These are phyloP conservation scores for Verticillium klebahnii DNA, from an alignment of 2,329 filamentous ascomycete genomes.

Conservation along the genomic window DNA sequence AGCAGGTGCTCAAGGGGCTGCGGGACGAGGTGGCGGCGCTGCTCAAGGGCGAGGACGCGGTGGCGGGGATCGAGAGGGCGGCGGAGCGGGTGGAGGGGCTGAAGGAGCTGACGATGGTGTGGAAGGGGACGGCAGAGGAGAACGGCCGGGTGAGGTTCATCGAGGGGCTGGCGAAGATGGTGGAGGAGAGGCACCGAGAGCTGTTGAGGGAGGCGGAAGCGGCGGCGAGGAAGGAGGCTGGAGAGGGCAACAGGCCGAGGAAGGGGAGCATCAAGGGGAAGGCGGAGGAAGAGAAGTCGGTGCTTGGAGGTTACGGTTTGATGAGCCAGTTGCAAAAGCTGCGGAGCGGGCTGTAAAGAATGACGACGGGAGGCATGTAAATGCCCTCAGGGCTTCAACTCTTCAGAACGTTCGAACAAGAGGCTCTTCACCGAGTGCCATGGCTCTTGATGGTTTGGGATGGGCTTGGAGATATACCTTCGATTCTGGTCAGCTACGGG, in stretches of 20 bases:
- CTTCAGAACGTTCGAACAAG: too few species aligned
- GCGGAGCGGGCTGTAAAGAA: constrained; percentile 43
- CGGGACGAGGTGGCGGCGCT: constrained; percentile 68
- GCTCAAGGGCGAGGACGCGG: constrained; percentile 47
- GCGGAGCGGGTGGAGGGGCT: constrained; percentile 70
- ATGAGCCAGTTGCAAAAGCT: constrained; percentile 61
- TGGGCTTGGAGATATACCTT: too few species aligned
- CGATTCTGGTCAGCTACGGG: too few species aligned
- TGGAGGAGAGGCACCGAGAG: constrained; percentile 67
- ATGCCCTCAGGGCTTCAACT: too few species aligned
- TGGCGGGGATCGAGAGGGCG: constrained; percentile 69
- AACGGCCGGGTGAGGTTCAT: constrained; percentile 78
- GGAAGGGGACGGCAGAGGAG: constrained; percentile 95
- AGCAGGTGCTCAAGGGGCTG: constrained; percentile 68
- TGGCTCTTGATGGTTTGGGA: too few species aligned
- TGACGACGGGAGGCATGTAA: not conserved
- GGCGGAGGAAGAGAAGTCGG: constrained; percentile 35
- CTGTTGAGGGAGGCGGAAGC: constrained; percentile 48
- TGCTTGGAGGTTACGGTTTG: constrained; percentile 50
- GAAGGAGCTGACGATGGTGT: constrained; percentile 71
- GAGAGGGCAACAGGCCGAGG: constrained; percentile 27
- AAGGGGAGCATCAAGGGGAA: constrained; percentile 26
- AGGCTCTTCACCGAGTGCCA: too few species aligned
- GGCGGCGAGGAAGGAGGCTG: constrained; percentile 27
- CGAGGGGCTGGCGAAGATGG: constrained; percentile 72